Evolutionary conservation across 257 asterid genomes (phyloP).

Genomic region (Salvia splendens): DNA sequence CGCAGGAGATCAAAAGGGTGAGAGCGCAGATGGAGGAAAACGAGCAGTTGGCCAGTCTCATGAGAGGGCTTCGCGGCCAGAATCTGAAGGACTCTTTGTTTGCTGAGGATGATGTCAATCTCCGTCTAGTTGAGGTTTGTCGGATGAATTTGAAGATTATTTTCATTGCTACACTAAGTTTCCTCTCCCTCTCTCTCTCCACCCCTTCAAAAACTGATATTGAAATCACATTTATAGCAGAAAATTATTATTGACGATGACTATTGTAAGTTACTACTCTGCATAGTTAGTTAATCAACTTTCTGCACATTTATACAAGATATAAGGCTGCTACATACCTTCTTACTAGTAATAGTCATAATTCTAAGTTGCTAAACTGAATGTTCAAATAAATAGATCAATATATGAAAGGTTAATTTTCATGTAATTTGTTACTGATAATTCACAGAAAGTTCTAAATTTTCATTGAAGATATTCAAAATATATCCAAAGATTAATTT

Average conservation of each 20-base stretch:
- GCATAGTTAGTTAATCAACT: neutral
- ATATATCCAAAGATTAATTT: neutral
- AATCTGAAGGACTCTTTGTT: constrained; percentile 76
- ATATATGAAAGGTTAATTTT: neutral
- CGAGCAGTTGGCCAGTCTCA: constrained; percentile 78
- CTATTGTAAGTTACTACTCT: neutral
- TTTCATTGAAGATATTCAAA: neutral
- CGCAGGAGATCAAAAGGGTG: constrained; percentile 88
- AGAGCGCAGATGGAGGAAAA: constrained; percentile 99
- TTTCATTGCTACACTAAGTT: constrained; percentile 7
- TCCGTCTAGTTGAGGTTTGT: constrained; percentile 85
- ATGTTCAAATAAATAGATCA: neutral
- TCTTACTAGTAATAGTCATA: constrained; percentile 14
- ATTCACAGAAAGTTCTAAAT: neutral
- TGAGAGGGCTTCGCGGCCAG: constrained; percentile 98
- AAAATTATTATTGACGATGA: neutral
- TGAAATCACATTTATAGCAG: neutral
- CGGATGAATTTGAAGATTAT: constrained; percentile 18
- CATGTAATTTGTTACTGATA: constrained; percentile 1
- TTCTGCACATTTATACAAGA: neutral
- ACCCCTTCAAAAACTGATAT: no score
- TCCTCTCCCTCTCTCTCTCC: neutral
- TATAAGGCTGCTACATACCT: constrained; percentile 7
- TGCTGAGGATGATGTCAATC: constrained; percentile 84
- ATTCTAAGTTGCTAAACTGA: neutral